Evolutionary conservation across 257 asterid species (phyloP).

Genomic region (Scutellaria galericulata): DNA sequence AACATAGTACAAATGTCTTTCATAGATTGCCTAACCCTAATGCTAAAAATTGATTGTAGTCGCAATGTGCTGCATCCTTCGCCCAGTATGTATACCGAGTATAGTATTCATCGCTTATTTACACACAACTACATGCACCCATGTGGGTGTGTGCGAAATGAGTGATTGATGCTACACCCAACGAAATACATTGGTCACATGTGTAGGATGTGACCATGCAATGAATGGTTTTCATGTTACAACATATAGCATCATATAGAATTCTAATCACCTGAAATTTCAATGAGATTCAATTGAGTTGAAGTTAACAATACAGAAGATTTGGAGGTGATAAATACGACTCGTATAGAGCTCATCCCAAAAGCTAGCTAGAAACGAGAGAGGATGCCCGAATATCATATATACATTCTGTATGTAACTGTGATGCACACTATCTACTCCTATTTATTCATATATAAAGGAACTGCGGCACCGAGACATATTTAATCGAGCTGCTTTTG

Average conservation of each 20-base stretch:
- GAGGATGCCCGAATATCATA: neutral
- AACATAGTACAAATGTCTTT: neutral
- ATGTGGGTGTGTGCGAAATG: no score
- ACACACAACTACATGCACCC: no score
- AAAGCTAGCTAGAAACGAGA: constrained; percentile 4
- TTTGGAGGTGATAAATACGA: neutral
- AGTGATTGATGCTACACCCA: no score
- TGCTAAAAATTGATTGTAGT: neutral
- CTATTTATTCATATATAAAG: neutral
- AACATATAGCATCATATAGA: neutral
- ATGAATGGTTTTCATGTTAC: no score
- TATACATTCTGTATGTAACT: neutral
- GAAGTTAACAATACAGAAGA: constrained; percentile 20
- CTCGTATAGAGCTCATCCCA: constrained; percentile 9
- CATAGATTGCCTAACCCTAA: neutral
- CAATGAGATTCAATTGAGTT: neutral
- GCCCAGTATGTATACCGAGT: no score
- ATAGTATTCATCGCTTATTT: no score
- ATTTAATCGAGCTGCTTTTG: no score
- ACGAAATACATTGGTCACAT: no score
- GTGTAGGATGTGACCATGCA: no score
- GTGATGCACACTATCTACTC: neutral
- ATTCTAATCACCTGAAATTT: constrained; percentile 2
- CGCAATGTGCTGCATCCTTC: no score
- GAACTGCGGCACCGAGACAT: no score